These are phyloP conservation scores for Ceratocystis papillata DNA, from an alignment of 2,329 filamentous ascomycete genomes.

Conservation along the genomic window DNA sequence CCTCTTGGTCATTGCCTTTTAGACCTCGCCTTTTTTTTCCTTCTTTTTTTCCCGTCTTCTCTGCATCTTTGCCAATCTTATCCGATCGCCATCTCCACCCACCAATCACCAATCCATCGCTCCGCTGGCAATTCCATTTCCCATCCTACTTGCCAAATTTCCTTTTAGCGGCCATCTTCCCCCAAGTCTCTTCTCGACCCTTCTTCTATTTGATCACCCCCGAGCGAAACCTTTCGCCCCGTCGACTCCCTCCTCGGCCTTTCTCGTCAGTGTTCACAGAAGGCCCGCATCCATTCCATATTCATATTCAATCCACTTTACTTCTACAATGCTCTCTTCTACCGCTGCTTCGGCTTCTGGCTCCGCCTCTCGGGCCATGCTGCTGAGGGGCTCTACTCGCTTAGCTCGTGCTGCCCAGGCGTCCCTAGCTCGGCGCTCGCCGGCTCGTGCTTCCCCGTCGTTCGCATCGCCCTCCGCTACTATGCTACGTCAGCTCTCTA, in stretches of 20 bases:
- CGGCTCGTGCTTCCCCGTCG: conserved; percentile 1
- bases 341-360: conserved; percentile 21
- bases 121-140: conserved; percentile 5
- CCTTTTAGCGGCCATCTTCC: conserved; percentile 1
- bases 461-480: conserved; percentile 11
- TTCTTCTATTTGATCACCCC: not conserved
- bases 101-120: not conserved
- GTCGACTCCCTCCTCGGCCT: not conserved
- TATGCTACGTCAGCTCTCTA: conserved; percentile 21
- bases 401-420: conserved; percentile 15
- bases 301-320: not conserved
- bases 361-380: conserved; percentile 19
- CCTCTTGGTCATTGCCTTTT: not conserved
- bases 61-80: conserved; percentile 4
- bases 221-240: conserved; percentile 1
- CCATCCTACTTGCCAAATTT: conserved; percentile 6
- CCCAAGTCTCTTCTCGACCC: not conserved
- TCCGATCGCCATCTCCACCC: conserved; percentile 11
- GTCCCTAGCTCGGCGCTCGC: conserved; percentile 3
- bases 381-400: conserved; percentile 10
- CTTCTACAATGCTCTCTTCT: conserved; percentile 22
- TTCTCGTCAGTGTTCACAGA: not conserved
- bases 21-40: not conserved
- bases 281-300: not conserved
- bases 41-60: conserved; percentile 1